Conservation (phyloP, 2,329 filamentous ascomycete species). For the Exophiala xenobiotica region DNA sequence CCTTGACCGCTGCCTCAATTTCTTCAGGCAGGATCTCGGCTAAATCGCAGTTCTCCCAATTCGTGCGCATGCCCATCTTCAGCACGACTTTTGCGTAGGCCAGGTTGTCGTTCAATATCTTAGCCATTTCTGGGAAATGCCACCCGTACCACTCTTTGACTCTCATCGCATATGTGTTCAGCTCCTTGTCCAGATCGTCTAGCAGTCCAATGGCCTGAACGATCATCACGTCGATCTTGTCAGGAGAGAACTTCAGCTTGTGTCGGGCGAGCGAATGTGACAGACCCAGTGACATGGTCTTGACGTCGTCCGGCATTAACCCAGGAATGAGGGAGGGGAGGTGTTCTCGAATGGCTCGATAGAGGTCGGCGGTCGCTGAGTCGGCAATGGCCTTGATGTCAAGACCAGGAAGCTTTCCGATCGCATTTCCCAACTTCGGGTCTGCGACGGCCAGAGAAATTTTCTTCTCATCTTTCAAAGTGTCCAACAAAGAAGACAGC, state of each 20-base stretch:
- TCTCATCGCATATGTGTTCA: slow-evolving; percentile 98
- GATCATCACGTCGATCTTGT: slow-evolving; percentile 99
- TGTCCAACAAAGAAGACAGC: slow-evolving; percentile 76
- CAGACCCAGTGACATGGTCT: slow-evolving; percentile 92
- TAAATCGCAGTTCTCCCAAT: slow-evolving; percentile 73
- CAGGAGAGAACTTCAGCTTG: slow-evolving; percentile 97
- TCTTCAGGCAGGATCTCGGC: slow-evolving; percentile 92
- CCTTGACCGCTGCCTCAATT: slow-evolving; percentile 87
- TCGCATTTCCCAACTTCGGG: slow-evolving; percentile 84
- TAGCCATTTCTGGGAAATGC: slow-evolving; percentile 98
- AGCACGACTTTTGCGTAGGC: slow-evolving; percentile 88
- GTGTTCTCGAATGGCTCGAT: slow-evolving; percentile 90
- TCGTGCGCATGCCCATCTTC: slow-evolving; percentile 83
- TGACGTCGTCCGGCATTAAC: slow-evolving; percentile 78
- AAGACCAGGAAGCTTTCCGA: slow-evolving; percentile 86
- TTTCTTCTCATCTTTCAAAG: slow-evolving; percentile 97
- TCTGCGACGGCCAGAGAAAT: slow-evolving; percentile 91
- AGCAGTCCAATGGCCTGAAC: slow-evolving; percentile 92
- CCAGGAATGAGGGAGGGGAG: slow-evolving; percentile 87
- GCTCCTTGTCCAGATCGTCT: slow-evolving; percentile 96
- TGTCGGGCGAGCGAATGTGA: slow-evolving; percentile 95
- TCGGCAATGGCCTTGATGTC: slow-evolving; percentile 82
- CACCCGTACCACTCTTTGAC: slow-evolving; percentile 99
- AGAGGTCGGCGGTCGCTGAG: slow-evolving; percentile 79
- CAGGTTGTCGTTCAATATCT: slow-evolving; percentile 95